phyloP scores from a whole-genome alignment of 257 asterid species.

The Eustoma russellianum region DNA sequence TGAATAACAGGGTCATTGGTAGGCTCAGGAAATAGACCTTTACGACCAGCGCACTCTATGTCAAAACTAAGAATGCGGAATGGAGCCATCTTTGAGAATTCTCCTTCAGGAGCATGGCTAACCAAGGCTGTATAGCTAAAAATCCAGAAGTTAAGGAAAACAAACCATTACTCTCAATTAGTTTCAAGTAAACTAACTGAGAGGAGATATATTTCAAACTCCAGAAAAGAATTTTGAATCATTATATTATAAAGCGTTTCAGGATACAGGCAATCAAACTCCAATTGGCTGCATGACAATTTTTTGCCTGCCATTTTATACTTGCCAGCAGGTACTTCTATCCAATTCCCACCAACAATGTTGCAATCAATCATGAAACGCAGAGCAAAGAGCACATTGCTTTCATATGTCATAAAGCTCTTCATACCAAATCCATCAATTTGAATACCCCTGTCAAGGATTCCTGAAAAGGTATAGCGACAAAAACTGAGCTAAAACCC shows the following conservation, averaged over 20 bases:
- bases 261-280: conserved; percentile 98
- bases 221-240: neutral
- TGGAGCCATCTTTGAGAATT: conserved; percentile 96
- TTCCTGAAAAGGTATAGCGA: conserved; percentile 44
- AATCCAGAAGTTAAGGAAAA: conserved; percentile 32
- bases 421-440: conserved; percentile 87
- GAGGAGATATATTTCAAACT: neutral
- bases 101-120: conserved; percentile 94
- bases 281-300: conserved; percentile 73
- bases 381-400: conserved; percentile 92
- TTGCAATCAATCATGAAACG: conserved; percentile 98
- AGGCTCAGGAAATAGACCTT: conserved; percentile 97
- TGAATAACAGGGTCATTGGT: conserved; percentile 97
- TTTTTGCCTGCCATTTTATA: conserved; percentile 49
- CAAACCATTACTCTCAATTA: conserved; percentile 9
- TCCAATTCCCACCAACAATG: conserved; percentile 96
- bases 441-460: conserved; percentile 88
- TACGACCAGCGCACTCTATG: conserved; percentile 98
- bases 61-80: conserved; percentile 96
- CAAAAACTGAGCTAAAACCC: neutral
- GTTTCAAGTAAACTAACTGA: neutral
- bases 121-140: conserved; percentile 68
- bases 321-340: conserved; percentile 76
- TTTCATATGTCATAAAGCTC: conserved; percentile 85
- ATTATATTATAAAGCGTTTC: conserved; percentile 7